A percentile compares a stretch with the other conserved stretches of the same genome.
phyloP scores from a whole-genome alignment of 164 flowering plant species.

The Aristolochia fimbriata region DNA sequence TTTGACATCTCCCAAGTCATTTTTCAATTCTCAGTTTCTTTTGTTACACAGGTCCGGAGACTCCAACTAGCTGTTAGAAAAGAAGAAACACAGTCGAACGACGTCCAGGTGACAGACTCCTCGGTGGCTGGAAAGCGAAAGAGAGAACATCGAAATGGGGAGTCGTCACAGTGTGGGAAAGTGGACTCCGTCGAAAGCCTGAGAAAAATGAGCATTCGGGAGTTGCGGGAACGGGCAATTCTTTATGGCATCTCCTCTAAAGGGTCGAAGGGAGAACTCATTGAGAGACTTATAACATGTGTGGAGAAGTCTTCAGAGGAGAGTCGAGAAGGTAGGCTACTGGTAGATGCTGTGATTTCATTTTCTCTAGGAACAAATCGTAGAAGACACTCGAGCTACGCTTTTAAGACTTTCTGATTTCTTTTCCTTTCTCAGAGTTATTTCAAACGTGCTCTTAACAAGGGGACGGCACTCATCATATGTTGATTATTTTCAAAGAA shows the following conservation, averaged over 20 bases:
- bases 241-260: slow-evolving; percentile 27
- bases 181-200: slow-evolving; percentile 25
- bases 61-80: slow-evolving; percentile 39
- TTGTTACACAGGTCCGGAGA: slow-evolving; percentile 35
- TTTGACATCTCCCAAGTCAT: background rate
- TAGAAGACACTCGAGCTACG: too few relatives aligned
- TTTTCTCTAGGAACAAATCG: too few relatives aligned
- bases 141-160: slow-evolving; percentile 14
- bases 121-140: slow-evolving; percentile 17
- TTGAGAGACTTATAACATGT: slow-evolving; percentile 37
- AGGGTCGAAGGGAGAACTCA: slow-evolving; percentile 50
- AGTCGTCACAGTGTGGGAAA: slow-evolving; percentile 17
- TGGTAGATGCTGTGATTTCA: background rate
- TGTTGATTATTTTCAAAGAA: too few relatives aligned
- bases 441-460: too few relatives aligned
- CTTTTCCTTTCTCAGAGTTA: too few relatives aligned
- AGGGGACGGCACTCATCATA: too few relatives aligned
- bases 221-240: slow-evolving; percentile 46
- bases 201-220: slow-evolving; percentile 30
- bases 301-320: slow-evolving; percentile 10
- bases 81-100: slow-evolving; percentile 14
- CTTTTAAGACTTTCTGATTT: too few relatives aligned
- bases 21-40: background rate
- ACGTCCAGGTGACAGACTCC: background rate
- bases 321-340: slow-evolving; percentile 11